These are phyloP conservation scores for Vitis rotundifolia DNA, from an alignment of 164 flowering plant species.

Conservation along the genomic window DNA sequence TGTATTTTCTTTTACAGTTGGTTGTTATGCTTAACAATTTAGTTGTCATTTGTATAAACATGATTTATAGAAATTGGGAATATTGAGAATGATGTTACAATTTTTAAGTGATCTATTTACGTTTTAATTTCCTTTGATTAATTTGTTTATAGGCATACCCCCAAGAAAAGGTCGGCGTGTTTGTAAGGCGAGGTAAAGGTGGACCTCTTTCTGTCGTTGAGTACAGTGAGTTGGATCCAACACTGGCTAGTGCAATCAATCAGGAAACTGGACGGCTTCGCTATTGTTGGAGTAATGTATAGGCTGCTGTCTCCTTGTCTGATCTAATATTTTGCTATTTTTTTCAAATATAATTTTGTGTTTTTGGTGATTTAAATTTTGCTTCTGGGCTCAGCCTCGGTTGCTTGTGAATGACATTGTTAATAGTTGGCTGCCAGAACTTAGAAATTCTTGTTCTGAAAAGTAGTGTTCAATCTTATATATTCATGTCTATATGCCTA, in stretches of 20 bases:
- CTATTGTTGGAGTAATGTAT: constrained; percentile 98
- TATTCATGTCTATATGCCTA: too few species aligned
- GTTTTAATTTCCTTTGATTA: constrained; percentile 3
- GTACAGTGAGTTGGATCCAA: constrained; percentile 86
- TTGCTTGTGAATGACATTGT: too few species aligned
- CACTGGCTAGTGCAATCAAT: constrained; percentile 76
- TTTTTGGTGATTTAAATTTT: constrained; percentile 6
- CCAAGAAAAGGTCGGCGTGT: constrained; percentile 97
- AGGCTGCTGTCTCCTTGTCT: constrained; percentile 3
- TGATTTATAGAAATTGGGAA: not conserved
- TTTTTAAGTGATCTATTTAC: not conserved
- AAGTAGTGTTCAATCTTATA: too few species aligned
- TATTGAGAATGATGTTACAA: not conserved
- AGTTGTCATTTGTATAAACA: too few species aligned
- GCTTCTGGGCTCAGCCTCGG: not conserved
- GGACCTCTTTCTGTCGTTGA: constrained; percentile 95
- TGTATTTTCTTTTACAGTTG: not conserved
- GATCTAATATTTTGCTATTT: not conserved
- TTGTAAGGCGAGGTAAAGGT: constrained; percentile 90
- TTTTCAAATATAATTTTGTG: not conserved
- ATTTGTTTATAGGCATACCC: constrained; percentile 76
- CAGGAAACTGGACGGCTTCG: constrained; percentile 96
- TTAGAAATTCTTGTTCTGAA: too few species aligned
- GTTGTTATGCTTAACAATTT: not conserved
- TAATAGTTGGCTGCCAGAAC: too few species aligned